These are phyloP conservation scores for Bryoerythrophyllum caledonicum DNA, from an alignment of 225 moss, liverwort and hornwort species.

Conservation along the genomic window DNA sequence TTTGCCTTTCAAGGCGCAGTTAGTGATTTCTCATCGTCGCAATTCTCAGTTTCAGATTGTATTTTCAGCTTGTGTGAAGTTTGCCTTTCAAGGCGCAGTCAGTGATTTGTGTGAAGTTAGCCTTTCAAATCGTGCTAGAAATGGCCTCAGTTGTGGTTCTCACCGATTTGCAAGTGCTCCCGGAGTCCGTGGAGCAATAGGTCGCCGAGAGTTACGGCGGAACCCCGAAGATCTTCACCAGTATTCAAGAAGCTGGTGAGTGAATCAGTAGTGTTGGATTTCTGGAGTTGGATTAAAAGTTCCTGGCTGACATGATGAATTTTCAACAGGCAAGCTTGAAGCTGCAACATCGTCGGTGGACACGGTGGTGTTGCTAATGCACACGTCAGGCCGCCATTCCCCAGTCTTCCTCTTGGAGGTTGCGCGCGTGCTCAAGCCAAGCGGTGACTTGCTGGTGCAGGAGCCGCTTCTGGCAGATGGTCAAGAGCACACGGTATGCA, in stretches of 20 bases:
- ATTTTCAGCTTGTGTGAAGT: too few species aligned
- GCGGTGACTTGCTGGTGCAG: slow-evolving; percentile 65
- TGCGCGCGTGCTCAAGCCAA: slow-evolving; percentile 68
- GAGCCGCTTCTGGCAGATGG: slow-evolving; percentile 51
- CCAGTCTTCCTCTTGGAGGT: slow-evolving; percentile 47
- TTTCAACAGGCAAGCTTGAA: slow-evolving; percentile 55
- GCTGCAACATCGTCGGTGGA: slow-evolving; percentile 47
- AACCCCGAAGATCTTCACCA: slow-evolving; percentile 56
- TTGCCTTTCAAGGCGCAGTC: too few species aligned
- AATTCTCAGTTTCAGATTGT: too few species aligned
- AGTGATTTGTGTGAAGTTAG: too few species aligned
- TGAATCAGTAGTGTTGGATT: not conserved
- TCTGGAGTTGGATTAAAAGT: too few species aligned
- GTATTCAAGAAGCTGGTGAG: slow-evolving; percentile 46
- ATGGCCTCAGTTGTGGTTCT: slow-evolving; percentile 79
- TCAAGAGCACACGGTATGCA: slow-evolving; percentile 55
- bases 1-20: too few species aligned
- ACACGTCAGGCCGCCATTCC: slow-evolving; percentile 72
- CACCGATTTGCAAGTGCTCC: slow-evolving; percentile 63
- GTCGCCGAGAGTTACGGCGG: slow-evolving; percentile 51
- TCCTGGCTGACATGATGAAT: not conserved
- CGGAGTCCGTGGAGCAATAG: slow-evolving; percentile 51
- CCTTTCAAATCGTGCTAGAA: too few species aligned
- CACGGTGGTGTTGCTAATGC: slow-evolving; percentile 62
- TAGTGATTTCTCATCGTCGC: too few species aligned